Evolutionary conservation across 1,284 basidiomycete species (phyloP).

Genomic region (Heliocybe sulcata): DNA sequence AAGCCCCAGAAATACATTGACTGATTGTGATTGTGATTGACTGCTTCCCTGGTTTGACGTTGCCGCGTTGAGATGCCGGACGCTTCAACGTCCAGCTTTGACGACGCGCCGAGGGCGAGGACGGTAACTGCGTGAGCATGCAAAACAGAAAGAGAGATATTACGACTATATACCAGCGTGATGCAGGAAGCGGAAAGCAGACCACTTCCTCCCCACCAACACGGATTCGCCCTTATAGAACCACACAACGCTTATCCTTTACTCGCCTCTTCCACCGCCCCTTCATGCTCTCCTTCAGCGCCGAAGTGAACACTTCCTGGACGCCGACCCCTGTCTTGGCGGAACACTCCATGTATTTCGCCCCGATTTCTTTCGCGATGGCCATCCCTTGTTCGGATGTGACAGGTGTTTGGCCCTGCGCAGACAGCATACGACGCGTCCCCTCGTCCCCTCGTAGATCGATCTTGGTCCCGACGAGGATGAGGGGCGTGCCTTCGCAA

Average conservation of each 20-base stretch:
- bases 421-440: conserved; percentile 86
- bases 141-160: not conserved
- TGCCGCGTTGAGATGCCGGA: not conserved
- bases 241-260: conserved; percentile 70
- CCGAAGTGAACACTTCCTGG: conserved; percentile 88
- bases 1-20: not conserved
- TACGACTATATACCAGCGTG: not conserved
- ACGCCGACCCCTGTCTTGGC: conserved; percentile 89
- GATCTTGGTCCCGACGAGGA: conserved; percentile 92
- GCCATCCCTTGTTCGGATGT: conserved; percentile 71
- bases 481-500: conserved; percentile 88
- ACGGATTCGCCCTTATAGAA: conserved; percentile 21
- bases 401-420: conserved; percentile 86
- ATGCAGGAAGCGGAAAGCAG: not conserved
- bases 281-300: conserved; percentile 83
- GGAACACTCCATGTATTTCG: conserved; percentile 94
- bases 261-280: conserved; percentile 68
- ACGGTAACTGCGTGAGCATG: not conserved
- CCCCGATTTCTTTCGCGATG: conserved; percentile 89
- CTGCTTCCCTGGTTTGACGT: too few relatives aligned
- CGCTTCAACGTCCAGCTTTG: too few relatives aligned
- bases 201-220: not conserved
- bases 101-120: not conserved
- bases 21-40: too few relatives aligned
- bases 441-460: conserved; percentile 87